A percentile compares a stretch with the other conserved stretches of the same genome.
These are phyloP conservation scores for Quercus lobata DNA, from an alignment of 331 rosid genomes.

Conservation along the genomic window DNA sequence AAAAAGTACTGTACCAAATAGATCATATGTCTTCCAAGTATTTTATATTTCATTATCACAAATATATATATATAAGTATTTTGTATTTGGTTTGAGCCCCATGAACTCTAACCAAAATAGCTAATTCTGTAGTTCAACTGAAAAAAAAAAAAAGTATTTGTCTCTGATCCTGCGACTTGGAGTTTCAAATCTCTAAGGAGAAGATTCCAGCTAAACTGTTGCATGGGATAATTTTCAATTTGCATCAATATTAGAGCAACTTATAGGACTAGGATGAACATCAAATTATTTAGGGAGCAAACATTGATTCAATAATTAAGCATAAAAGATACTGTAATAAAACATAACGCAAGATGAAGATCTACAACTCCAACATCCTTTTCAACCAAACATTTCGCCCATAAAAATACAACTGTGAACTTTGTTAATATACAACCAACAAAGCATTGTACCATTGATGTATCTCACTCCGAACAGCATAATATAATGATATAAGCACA, in stretches of 20 bases:
- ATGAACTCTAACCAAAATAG: no score
- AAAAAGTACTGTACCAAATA: no score
- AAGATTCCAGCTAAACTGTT: neutral
- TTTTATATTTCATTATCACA: no score
- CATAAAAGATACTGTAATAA: neutral
- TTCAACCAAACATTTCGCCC: no score
- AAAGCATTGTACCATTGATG: conserved; percentile 9
- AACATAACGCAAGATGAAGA: neutral
- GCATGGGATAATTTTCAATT: neutral
- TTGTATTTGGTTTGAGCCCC: no score
- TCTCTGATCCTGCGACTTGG: neutral
- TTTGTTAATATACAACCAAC: conserved; percentile 10
- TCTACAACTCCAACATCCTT: neutral
- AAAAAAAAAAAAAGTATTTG: no score
- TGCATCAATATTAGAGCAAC: neutral
- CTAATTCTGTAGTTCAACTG: no score
- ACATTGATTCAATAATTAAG: neutral
- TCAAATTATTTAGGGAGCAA: neutral
- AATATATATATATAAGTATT: no score
- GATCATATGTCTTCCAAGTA: no score
- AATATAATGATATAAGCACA: neutral
- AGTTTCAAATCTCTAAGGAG: neutral
- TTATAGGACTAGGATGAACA: neutral
- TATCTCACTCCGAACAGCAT: neutral
- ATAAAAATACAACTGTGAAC: neutral